Evolutionary conservation across 345 rosid species (phyloP).

Genomic region (Eutrema heterophyllum): DNA sequence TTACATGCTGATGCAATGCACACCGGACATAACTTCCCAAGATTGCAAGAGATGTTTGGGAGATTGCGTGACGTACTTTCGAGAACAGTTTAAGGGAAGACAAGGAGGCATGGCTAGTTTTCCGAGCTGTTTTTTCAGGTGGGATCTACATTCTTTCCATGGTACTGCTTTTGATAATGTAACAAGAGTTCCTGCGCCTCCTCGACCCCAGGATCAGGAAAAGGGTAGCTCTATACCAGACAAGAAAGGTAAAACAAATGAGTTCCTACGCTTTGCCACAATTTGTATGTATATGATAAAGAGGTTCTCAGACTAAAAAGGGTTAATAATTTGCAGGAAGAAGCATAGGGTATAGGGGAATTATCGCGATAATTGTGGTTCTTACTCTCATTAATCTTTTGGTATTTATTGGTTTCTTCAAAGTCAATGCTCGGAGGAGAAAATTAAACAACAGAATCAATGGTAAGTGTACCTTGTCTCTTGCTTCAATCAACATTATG

Average conservation of each 20-base stretch:
- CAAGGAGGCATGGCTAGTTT: background rate
- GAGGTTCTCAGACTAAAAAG: background rate
- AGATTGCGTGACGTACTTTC: background rate
- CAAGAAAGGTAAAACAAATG: background rate
- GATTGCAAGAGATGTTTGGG: background rate
- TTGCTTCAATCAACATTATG: background rate
- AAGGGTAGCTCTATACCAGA: background rate
- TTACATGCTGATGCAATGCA: conserved; percentile 10
- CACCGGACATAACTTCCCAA: conserved; percentile 4
- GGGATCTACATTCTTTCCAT: background rate
- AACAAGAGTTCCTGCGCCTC: background rate
- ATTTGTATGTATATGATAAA: background rate
- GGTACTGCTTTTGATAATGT: background rate
- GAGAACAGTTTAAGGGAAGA: background rate
- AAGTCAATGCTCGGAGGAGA: background rate
- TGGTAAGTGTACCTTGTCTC: background rate
- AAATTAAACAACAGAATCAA: background rate
- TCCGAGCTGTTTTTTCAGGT: conserved; percentile 13
- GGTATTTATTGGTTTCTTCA: background rate
- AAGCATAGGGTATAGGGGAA: background rate
- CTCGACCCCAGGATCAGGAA: background rate
- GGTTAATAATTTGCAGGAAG: background rate
- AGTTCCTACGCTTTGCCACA: background rate
- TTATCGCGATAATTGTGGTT: background rate
- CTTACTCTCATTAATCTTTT: background rate